Percentiles rank a stretch among this genome's conserved stretches.
These are phyloP conservation scores for Aspergillus nanangensis DNA, from an alignment of 495 filamentous ascomycete species.

Conservation along the genomic window DNA sequence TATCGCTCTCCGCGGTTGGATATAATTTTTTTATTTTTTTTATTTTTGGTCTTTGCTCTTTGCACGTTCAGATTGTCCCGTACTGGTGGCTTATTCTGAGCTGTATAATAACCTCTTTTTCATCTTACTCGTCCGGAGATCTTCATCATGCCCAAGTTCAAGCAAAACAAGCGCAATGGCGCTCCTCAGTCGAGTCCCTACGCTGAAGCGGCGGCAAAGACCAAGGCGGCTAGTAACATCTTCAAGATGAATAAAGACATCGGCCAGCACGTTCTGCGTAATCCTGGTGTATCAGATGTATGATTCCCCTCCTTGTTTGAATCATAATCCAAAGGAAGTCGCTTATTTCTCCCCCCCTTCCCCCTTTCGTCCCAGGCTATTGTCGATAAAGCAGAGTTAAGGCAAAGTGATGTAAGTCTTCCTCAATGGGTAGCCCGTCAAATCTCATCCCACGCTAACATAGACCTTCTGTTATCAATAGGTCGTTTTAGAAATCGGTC, in stretches of 20 bases:
- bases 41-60: neutral
- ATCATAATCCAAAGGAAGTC: neutral
- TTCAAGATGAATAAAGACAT: conserved; percentile 83
- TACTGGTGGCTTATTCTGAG: too few species aligned
- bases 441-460: neutral
- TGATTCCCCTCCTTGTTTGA: neutral
- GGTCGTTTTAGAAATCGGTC: conserved; percentile 69
- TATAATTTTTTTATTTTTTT: conserved; percentile 1
- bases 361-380: too few species aligned
- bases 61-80: neutral
- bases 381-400: conserved; percentile 80
- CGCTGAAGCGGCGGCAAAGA: conserved; percentile 42
- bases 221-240: conserved; percentile 66
- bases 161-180: conserved; percentile 55
- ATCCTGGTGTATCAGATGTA: conserved; percentile 81
- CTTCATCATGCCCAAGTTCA: conserved; percentile 26
- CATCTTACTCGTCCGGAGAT: neutral
- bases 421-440: neutral
- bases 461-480: conserved; percentile 13
- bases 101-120: neutral
- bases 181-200: conserved; percentile 53
- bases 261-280: conserved; percentile 94
- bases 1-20: conserved; percentile 25
- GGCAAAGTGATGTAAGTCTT: conserved; percentile 72
- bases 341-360: too few species aligned